phyloP scores from a whole-genome alignment of 345 rosid genomes.

The Hibiscus trionum region DNA sequence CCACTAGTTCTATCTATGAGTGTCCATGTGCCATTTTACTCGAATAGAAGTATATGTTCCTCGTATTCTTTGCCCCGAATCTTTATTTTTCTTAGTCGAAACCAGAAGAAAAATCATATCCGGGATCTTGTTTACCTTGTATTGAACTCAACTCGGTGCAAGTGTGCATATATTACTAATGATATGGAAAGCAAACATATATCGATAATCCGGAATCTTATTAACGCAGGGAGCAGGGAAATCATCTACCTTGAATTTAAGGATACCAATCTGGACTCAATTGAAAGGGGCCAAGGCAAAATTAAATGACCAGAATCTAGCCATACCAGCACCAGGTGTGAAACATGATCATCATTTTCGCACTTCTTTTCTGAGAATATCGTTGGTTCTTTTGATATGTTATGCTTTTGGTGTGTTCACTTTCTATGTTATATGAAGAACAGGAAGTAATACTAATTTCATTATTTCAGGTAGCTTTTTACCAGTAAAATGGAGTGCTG shows the following conservation, averaged over 20 bases:
- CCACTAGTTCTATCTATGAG: too few species aligned
- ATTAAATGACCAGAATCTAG: conserved; percentile 41
- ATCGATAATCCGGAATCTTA: not conserved
- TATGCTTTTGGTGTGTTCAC: not conserved
- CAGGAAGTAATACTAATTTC: not conserved
- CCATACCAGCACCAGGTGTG: conserved; percentile 60
- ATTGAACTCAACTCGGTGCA: too few species aligned
- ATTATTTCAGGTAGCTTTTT: conserved; percentile 50
- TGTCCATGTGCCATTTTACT: too few species aligned
- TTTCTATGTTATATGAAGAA: not conserved
- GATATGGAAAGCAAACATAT: too few species aligned
- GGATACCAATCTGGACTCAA: conserved; percentile 66
- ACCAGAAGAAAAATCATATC: too few species aligned
- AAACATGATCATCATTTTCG: not conserved
- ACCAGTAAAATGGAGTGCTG: conserved; percentile 44
- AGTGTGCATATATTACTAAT: not conserved
- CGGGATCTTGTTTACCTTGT: too few species aligned
- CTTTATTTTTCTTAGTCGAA: too few species aligned
- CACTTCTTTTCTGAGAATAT: not conserved
- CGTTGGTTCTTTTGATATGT: not conserved
- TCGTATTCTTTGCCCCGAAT: too few species aligned
- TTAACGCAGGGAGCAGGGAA: conserved; percentile 35
- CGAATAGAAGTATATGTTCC: too few species aligned
- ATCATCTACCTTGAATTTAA: conserved; percentile 54
- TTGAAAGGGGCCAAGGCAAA: conserved; percentile 47